These are phyloP conservation scores for Ophiostoma piceae DNA, from an alignment of 2,329 filamentous ascomycete genomes.

Conservation along the genomic window DNA sequence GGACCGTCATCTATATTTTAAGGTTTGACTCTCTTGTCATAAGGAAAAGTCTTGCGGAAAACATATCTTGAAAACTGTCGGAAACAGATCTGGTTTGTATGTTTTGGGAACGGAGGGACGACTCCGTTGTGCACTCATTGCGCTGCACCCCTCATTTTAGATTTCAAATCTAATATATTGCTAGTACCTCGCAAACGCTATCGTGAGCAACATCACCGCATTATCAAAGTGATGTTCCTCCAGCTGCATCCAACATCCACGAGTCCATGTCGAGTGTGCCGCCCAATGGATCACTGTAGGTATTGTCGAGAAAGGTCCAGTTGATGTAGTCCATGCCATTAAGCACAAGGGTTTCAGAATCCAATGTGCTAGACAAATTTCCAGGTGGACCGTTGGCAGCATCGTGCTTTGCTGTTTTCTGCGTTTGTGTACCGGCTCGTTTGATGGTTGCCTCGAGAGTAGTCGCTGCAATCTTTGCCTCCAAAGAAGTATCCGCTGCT, in stretches of 20 bases:
- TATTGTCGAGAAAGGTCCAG: conserved; percentile 19
- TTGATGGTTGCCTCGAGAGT: not conserved
- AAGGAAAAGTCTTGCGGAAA: no score
- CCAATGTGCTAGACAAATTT: not conserved
- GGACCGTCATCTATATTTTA: no score
- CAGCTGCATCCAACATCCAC: not conserved
- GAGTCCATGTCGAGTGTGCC: not conserved
- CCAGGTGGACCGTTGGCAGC: not conserved
- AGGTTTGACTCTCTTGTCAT: no score
- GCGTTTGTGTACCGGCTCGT: not conserved
- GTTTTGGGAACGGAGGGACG: no score
- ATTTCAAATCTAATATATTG: no score
- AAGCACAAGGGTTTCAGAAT: not conserved
- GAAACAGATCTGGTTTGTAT: no score
- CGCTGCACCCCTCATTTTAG: no score
- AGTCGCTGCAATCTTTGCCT: not conserved
- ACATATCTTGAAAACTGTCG: no score
- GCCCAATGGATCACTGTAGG: conserved; percentile 10
- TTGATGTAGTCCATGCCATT: not conserved
- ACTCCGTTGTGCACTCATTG: no score
- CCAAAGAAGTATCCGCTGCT: not conserved
- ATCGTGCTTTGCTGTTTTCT: not conserved
- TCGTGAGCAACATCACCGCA: not conserved
- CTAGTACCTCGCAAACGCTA: no score
- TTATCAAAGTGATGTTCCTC: not conserved